Evolutionary conservation across 768 basidiomycete genomes (phyloP), one percentile per base, ranked within the genome.

Genomic region (Mycena galericulata): DNA sequence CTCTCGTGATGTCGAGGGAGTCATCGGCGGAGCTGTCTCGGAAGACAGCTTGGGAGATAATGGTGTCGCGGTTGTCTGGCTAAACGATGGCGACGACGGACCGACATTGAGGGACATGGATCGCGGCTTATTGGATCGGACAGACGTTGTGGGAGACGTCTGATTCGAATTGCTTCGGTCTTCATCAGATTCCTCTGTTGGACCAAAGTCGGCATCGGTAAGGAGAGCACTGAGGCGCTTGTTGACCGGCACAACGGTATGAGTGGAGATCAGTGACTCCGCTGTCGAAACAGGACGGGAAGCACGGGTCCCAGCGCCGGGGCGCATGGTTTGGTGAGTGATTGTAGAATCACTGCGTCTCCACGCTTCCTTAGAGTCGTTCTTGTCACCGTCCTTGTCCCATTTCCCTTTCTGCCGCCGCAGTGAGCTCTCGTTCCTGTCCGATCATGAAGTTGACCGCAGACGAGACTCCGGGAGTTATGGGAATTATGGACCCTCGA

Each of bases 271-370:
- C 60, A 92, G 80, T 0, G 92, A 93, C 68, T 93, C 92, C 11
- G 91, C 92, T 79, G 90, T 87, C 11, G 93, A 94, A 34, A 92
- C 91, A 4, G 93, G 93, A 18, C 93, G 85, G 40, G 91, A 89
- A 3, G 90, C 81, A 29, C 85, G 85, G 36, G 75, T 77, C 41
- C 83, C 84, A 17, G 80, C 79, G 15, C 87, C 82, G 38, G 89
- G 87, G 32, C 92, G 87, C 62, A 92, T 87, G 22, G 92, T 94
- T 69, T 87, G 87, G 75, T 90, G 89, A 73, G 92, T 90, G 75
- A 90, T 88, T n/a, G 92, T 93, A 8, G 93, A 90, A 78, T 95
- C 93, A 72, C 92, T 93, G 80, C 92, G 92, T 74, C 93, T 82
- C 90, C 92, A 92, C 34, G 84, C 83, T 69, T 94, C 93, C 81